Conservation (phyloP, 352 stramenopile species). For the Globisporangium camurandrum region DNA sequence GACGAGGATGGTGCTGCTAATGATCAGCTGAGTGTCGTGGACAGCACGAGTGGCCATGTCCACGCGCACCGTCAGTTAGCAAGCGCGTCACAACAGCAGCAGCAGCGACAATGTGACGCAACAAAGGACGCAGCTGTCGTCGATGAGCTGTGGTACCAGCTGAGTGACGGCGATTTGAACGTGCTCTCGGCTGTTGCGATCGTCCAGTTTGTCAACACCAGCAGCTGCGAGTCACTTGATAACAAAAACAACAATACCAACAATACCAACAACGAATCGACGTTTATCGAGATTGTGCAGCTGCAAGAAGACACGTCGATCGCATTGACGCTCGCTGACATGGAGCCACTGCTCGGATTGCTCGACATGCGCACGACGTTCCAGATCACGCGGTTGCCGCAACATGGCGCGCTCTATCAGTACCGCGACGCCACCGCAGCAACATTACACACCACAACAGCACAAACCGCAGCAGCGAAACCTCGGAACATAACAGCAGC, state of each 20-base stretch:
- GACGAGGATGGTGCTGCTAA: background rate
- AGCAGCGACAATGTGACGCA: background rate
- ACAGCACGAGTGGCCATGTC: too few species aligned
- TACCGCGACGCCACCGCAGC: constrained; percentile 17
- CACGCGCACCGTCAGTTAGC: too few species aligned
- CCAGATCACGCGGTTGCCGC: constrained; percentile 26
- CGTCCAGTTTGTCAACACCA: constrained; percentile 4
- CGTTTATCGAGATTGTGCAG: constrained; percentile 13
- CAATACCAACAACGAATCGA: background rate
- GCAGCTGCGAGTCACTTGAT: too few species aligned
- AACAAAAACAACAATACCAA: constrained; percentile 3
- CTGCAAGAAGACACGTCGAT: constrained; percentile 50
- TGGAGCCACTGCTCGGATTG: constrained; percentile 35
- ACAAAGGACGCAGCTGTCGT: constrained; percentile 1
- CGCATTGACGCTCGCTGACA: constrained; percentile 20
- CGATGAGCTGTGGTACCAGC: constrained; percentile 46
- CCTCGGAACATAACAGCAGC: background rate
- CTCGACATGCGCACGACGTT: constrained; percentile 24
- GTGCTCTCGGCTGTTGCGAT: constrained; percentile 7
- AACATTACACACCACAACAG: too few species aligned
- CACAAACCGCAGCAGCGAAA: too few species aligned
- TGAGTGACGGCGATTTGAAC: constrained; percentile 31
- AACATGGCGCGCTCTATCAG: constrained; percentile 44
- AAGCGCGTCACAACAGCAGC: too few species aligned
- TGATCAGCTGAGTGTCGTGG: background rate